Conservation (phyloP, 202 grass and related monocot species). For the Setaria viridis region DNA sequence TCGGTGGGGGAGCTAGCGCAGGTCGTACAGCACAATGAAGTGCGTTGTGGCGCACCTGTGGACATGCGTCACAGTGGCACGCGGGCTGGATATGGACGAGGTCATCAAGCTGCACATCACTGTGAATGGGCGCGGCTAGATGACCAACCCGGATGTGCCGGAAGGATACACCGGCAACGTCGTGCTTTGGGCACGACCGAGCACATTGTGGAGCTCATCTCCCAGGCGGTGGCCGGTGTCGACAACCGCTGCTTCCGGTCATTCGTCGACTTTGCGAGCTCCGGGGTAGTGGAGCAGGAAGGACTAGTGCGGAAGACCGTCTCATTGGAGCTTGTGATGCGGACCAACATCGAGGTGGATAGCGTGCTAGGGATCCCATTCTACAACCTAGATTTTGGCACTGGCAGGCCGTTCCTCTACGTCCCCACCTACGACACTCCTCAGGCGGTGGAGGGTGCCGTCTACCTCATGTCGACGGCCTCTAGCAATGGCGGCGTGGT, state of each 20-base stretch:
- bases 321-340: not conserved
- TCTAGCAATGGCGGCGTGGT: not conserved
- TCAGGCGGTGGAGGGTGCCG: too few species aligned
- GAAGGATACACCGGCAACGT: not conserved
- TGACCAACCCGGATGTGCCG: too few species aligned
- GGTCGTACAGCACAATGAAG: constrained; percentile 17
- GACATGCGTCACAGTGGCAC: not conserved
- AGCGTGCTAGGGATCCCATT: not conserved
- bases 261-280: not conserved
- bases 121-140: constrained; percentile 28
- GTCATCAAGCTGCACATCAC: constrained; percentile 21
- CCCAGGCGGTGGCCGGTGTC: not conserved
- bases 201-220: not conserved
- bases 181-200: not conserved
- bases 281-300: not conserved
- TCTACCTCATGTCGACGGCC: not conserved
- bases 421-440: too few species aligned
- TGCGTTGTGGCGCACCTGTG: not conserved
- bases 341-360: not conserved
- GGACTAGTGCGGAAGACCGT: not conserved
- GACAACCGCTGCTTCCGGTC: not conserved
- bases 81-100: not conserved
- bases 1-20: too few species aligned
- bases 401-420: not conserved
- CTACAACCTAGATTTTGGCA: not conserved